Evolutionary conservation across 306 rosid genomes (phyloP), one percentile per base, ranked within the genome.

Genomic region (Quercus variabilis): DNA sequence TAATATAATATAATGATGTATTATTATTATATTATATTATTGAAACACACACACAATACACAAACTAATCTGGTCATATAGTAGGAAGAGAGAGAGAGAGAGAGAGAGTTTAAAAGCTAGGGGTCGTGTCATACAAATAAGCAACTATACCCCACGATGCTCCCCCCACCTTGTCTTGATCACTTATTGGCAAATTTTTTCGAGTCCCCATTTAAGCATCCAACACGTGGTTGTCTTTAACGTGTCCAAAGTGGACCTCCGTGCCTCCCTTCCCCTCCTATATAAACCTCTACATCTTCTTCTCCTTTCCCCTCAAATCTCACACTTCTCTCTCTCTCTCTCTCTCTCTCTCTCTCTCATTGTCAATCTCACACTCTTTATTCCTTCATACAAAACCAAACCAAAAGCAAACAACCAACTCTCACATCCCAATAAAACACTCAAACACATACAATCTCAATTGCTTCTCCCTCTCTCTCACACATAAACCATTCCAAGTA

Each of bases 141-240:
- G 86, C 70, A 80, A 28, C 73, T 33, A 76, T 85, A 69, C 12
- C 87, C 69, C 85, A 2, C 74, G 30, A 14, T 30, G 38, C 31
- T 70, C 15, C 79, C 71, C 80, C 81, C 84, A 88, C 90, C 65
- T 71, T 43, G 82, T 74, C 87, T 78, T 81, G 60, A 73, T 91
- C 88, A 83, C 90, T 83, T 70, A 82, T 90, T 90, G 87, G 81
- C 81, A 76, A 64, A 28, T 71, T 75, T 71, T 1, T 41, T 63
- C 51, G 4, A 77, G 86, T 83, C 83, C 79, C 78, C 33, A 60
- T 75, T 84, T 77, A 72, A 70, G 80, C 76, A 79, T 86, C 89
- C 67, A 84, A 88, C 97, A 94, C 97, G 97, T 92, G 97, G 89
- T 88, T 87, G 63, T 78, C 87, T 69, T 83, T 35, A 65, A 82